Percentiles rank a stretch among this genome's conserved stretches.
These are phyloP conservation scores for Solanum boliviense DNA, from an alignment of 257 asterid species.

Conservation along the genomic window DNA sequence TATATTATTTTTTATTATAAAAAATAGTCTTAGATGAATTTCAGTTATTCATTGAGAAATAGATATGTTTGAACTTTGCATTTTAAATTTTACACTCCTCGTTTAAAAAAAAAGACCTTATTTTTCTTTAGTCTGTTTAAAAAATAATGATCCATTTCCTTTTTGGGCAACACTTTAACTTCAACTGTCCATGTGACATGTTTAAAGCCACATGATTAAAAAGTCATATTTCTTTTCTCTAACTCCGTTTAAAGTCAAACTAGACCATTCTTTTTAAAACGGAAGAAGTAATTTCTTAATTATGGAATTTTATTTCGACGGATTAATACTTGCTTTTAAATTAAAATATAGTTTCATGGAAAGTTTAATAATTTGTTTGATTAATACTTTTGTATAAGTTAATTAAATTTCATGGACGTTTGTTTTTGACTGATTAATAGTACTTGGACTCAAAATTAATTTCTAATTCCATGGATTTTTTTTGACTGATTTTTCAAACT, in stretches of 20 bases:
- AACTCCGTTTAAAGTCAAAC: too few relatives aligned
- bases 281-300: neutral
- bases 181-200: too few relatives aligned
- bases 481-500: neutral
- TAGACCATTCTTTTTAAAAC: accelerated
- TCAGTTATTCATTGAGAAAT: neutral
- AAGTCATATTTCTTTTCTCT: too few relatives aligned
- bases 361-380: neutral
- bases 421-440: neutral
- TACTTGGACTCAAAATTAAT: neutral
- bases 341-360: neutral
- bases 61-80: neutral
- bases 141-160: too few relatives aligned
- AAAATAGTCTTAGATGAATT: neutral
- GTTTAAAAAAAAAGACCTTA: too few relatives aligned
- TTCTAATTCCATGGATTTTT: neutral
- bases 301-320: neutral
- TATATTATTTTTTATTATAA: too few relatives aligned
- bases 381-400: neutral
- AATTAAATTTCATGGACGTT: neutral
- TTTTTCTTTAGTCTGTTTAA: too few relatives aligned
- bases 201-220: too few relatives aligned
- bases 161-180: too few relatives aligned
- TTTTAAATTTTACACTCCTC: neutral
- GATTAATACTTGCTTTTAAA: neutral